Evolutionary conservation across 805 yeast species (phyloP).

Genomic region (Saturnispora zaruensis): DNA sequence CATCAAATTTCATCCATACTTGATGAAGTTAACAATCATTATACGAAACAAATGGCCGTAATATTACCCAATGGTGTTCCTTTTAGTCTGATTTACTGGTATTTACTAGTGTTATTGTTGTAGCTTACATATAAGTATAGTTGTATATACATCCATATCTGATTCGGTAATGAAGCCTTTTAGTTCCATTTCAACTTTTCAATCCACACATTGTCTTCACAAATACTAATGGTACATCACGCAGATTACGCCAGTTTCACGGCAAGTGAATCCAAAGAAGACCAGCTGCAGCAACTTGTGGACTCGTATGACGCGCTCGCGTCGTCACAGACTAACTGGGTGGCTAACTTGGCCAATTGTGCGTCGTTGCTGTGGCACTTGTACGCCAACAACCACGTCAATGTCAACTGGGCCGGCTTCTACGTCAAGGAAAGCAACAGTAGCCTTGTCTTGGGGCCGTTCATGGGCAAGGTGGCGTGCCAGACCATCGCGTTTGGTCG

Average conservation of each 20-base stretch:
- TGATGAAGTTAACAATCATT: neutral
- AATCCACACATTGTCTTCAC: neutral
- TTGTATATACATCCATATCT: too few relatives aligned
- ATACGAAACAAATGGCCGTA: too few relatives aligned
- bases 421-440: constrained; percentile 44
- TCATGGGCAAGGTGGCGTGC: constrained; percentile 95
- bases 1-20: neutral
- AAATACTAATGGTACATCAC: constrained; percentile 36
- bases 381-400: constrained; percentile 45
- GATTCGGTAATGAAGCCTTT: too few relatives aligned
- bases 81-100: too few relatives aligned
- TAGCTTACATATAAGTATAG: too few relatives aligned
- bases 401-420: constrained; percentile 91
- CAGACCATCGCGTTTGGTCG: constrained; percentile 68
- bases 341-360: constrained; percentile 79
- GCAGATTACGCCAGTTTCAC: constrained; percentile 64
- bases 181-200: neutral
- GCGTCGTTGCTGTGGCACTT: constrained; percentile 85
- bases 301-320: constrained; percentile 59
- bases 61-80: too few relatives aligned
- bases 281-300: constrained; percentile 49
- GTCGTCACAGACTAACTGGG: constrained; percentile 68
- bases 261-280: constrained; percentile 32
- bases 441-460: constrained; percentile 72
- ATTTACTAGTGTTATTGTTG: too few relatives aligned